phyloP scores from a whole-genome alignment of 352 stramenopile genomes.

The Elongisporangium undulatum region DNA sequence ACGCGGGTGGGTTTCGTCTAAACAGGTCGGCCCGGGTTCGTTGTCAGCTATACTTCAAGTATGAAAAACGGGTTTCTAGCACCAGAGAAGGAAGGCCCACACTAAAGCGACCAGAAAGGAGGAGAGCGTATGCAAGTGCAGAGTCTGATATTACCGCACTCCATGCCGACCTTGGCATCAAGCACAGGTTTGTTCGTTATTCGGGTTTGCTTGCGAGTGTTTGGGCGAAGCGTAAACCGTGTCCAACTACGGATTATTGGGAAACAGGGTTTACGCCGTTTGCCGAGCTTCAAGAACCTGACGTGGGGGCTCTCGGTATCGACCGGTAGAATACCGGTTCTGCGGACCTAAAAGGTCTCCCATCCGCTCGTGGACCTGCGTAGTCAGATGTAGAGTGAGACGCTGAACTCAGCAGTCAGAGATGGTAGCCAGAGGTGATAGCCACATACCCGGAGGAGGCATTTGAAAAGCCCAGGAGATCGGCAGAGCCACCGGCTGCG shows the following conservation, averaged over 20 bases:
- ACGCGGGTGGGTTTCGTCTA: not conserved
- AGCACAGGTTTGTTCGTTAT: not conserved
- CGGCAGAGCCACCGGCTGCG: constrained; percentile 17
- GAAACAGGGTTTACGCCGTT: not conserved
- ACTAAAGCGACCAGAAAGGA: not conserved
- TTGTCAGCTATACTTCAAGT: no score
- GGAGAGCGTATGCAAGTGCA: not conserved
- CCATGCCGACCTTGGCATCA: not conserved
- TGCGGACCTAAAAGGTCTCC: constrained; percentile 48
- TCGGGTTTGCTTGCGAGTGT: not conserved
- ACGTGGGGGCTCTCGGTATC: not conserved
- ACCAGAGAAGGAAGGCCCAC: no score
- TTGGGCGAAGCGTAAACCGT: no score
- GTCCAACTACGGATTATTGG: no score
- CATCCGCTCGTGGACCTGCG: constrained; percentile 27
- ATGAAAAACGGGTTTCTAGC: no score
- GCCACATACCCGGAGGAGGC: constrained; percentile 5
- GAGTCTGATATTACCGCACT: not conserved
- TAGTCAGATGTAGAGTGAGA: not conserved
- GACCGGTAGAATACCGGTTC: not conserved
- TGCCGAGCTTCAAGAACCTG: constrained; percentile 1
- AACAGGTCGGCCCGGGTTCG: not conserved
- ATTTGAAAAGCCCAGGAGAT: constrained; percentile 36
- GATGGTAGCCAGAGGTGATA: not conserved
- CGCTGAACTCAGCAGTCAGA: not conserved